phyloP scores from a whole-genome alignment of 306 rosid species.

The Quercus aquifolioides region DNA sequence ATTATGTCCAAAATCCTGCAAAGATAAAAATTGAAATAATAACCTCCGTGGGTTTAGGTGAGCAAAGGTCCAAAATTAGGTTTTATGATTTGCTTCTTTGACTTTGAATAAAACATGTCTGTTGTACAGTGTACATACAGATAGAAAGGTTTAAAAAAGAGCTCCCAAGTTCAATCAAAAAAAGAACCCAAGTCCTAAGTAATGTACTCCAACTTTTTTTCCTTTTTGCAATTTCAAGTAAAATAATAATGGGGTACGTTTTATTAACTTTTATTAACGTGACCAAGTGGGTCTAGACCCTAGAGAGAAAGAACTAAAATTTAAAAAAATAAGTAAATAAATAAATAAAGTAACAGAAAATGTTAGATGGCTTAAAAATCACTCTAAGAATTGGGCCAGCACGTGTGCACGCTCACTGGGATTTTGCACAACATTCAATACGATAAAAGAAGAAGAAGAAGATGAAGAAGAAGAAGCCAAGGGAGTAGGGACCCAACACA shows the following conservation, averaged over 20 bases:
- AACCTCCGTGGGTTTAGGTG: constrained; percentile 39
- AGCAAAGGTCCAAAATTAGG: constrained; percentile 17
- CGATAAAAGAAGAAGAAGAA: no score
- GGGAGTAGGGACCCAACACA: constrained; percentile 5
- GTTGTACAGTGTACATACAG: not conserved
- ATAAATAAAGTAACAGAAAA: constrained; percentile 6
- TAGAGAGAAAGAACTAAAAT: not conserved
- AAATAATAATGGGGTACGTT: no score
- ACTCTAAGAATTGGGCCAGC: constrained; percentile 57
- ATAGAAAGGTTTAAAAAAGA: not conserved
- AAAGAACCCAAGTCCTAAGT: no score
- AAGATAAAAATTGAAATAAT: constrained; percentile 30
- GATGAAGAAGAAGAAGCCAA: no score
- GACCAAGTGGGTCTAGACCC: not conserved
- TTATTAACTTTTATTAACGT: not conserved
- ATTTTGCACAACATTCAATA: constrained; percentile 38
- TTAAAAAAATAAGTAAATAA: no score
- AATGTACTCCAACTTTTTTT: not conserved
- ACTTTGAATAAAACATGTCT: constrained; percentile 31
- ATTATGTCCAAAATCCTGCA: not conserved
- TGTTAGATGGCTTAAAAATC: constrained; percentile 34
- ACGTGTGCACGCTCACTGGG: constrained; percentile 48
- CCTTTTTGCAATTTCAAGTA: not conserved
- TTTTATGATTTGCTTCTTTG: constrained; percentile 18
- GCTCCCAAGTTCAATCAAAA: no score